Evolutionary conservation across 169 alveolate species (phyloP).

Genomic region (Eimeria maxima): DNA sequence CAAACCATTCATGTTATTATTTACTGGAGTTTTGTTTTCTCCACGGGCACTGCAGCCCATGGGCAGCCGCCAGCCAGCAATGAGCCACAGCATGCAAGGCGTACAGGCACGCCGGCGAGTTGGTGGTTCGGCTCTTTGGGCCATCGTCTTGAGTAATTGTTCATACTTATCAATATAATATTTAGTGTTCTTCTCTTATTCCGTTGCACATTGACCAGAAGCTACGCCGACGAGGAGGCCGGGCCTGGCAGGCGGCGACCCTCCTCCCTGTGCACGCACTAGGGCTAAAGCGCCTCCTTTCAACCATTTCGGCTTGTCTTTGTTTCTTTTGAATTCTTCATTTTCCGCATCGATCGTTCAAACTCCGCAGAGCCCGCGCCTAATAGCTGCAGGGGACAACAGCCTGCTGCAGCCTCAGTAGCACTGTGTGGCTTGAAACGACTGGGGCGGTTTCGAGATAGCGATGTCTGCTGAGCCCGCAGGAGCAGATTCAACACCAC

Average conservation of each 20-base stretch:
- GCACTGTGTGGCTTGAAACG: no score
- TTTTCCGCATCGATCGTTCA: background rate
- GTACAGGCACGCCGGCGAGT: background rate
- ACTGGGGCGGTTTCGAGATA: no score
- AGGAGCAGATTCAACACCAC: background rate
- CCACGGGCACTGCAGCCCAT: background rate
- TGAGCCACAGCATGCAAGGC: conserved; percentile 32
- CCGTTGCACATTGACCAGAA: background rate
- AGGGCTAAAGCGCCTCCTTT: background rate
- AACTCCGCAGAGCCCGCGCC: background rate
- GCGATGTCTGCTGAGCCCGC: background rate
- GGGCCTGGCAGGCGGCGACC: conserved; percentile 22
- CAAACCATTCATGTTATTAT: background rate
- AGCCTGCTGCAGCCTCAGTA: background rate
- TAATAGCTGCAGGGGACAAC: background rate
- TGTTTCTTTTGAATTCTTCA: background rate
- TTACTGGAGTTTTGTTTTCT: background rate
- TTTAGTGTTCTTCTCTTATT: background rate
- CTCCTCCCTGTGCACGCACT: conserved; percentile 33
- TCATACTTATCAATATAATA: background rate
- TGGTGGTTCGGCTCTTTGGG: background rate
- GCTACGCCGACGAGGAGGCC: conserved; percentile 50
- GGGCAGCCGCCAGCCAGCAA: conserved; percentile 8
- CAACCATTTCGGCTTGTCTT: background rate
- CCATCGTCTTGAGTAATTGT: background rate